Evolutionary conservation across 2,329 filamentous ascomycete genomes (phyloP), one percentile per base, ranked within the genome.

Genomic region (Claviceps paspali): DNA sequence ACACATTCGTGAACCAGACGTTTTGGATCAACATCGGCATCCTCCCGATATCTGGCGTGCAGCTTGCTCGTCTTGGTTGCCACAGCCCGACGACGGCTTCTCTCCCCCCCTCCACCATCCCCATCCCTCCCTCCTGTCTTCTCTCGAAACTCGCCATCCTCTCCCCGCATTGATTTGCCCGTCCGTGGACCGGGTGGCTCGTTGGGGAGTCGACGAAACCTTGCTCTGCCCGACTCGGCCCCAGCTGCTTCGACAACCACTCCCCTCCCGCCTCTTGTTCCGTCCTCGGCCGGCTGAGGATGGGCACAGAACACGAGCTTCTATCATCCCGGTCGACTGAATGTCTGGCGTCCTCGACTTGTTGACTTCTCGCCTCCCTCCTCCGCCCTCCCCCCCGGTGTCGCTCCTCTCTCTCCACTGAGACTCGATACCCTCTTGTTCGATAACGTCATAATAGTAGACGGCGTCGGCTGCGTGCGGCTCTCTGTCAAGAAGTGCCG

Each of bases 301-400:
- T 58, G 55, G 48, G 51, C 49, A 43, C 50, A 50, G 47, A 42
- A 47, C 35, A 43, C 46, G 45, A 46, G 45, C 27, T 29, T 30
- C 28, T 29, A 35, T 29, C 39, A 39, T 43, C 33, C 44, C 46
- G 38, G 38, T 45, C 46, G 45, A 53, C 41, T 47, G 46, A 47
- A 46, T 48, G 45, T 48, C 41, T 45, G 47, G 50, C 24, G 45
- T 44, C 41, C 41, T 42, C 42, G 43, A 47, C 42, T 44, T 44
- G 40, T 29, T 29, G 26, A 29, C 40, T 24, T 21, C 18, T 18
- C 17, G 29, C 17, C 26, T 21, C 17, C 9, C 26, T 30, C 24
- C 28, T 10, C 19, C 26, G 28, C 17, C 26, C 21, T 22, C 21
- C 21, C 21, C 21, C 21, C 21, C 21, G 21, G 21, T 8, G 5